These are phyloP conservation scores for Triadica sebifera DNA, from an alignment of 345 rosid species.

Conservation along the genomic window DNA sequence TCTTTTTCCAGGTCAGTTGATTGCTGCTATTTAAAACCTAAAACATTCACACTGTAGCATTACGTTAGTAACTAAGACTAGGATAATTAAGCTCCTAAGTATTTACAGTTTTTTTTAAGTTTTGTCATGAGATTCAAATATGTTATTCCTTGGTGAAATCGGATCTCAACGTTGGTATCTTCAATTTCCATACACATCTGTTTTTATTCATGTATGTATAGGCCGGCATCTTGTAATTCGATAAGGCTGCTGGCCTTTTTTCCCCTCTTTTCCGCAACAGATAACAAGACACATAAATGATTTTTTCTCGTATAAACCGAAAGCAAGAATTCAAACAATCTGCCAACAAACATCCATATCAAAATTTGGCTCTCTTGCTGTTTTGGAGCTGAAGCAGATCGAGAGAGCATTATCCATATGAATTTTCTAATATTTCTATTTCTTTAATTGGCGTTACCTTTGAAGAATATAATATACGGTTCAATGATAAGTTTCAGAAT, in stretches of 20 bases:
- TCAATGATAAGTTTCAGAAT: background rate
- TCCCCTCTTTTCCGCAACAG: too few relatives aligned
- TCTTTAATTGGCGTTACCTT: background rate
- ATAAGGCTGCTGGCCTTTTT: too few relatives aligned
- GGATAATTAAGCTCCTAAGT: background rate
- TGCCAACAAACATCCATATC: too few relatives aligned
- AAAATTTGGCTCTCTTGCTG: background rate
- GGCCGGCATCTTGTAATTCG: too few relatives aligned
- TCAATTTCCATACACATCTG: too few relatives aligned
- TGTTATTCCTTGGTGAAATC: background rate
- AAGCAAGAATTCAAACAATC: too few relatives aligned
- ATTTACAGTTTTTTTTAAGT: background rate
- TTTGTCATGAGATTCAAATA: background rate
- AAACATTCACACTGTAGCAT: background rate
- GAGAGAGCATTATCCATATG: background rate
- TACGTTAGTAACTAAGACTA: conserved; percentile 1
- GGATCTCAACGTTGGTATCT: too few relatives aligned
- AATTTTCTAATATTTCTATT: background rate
- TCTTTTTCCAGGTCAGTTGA: background rate
- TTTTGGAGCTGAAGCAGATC: background rate
- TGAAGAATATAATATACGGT: background rate
- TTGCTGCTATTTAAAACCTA: conserved; percentile 9
- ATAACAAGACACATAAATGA: too few relatives aligned
- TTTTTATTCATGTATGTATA: too few relatives aligned
- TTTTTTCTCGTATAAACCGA: too few relatives aligned